Evolutionary conservation across 1,139 yeast genomes (phyloP).

Genomic region (Candida smagusa): DNA sequence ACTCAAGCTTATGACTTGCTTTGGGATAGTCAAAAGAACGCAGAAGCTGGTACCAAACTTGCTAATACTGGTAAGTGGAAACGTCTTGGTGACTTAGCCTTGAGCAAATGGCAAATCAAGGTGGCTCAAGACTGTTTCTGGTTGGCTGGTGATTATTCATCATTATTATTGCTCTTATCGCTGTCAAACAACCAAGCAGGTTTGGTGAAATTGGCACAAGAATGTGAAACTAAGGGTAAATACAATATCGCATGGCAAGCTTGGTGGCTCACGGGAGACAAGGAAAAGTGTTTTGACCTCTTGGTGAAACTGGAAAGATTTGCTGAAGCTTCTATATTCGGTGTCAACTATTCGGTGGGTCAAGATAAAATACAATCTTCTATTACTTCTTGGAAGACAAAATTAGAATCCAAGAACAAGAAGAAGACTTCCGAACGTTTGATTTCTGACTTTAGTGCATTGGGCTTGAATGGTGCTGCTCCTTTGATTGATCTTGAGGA

Average conservation of each 20-base stretch:
- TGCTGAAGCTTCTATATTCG: constrained; percentile 84
- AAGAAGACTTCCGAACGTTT: constrained; percentile 60
- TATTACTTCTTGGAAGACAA: constrained; percentile 64
- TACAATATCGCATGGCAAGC: constrained; percentile 92
- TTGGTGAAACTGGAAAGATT: constrained; percentile 66
- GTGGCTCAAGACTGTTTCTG: constrained; percentile 80
- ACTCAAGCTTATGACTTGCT: constrained; percentile 74
- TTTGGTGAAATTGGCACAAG: constrained; percentile 57
- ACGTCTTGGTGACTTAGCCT: constrained; percentile 83
- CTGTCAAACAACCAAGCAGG: constrained; percentile 70
- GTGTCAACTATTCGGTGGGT: constrained; percentile 67
- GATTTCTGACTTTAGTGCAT: constrained; percentile 32
- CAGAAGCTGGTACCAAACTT: constrained; percentile 35
- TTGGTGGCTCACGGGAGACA: constrained; percentile 81
- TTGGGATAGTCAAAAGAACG: constrained; percentile 43
- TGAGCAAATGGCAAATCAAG: constrained; percentile 72
- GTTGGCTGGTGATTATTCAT: constrained; percentile 77
- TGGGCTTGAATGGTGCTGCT: constrained; percentile 15
- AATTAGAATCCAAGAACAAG: constrained; percentile 51
- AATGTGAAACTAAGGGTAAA: constrained; percentile 68
- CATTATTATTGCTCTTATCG: constrained; percentile 78
- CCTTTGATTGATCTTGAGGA: constrained; percentile 31
- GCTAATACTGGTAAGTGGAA: constrained; percentile 69
- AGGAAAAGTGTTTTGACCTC: constrained; percentile 60
- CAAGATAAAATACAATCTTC: constrained; percentile 39